Evolutionary conservation across 306 rosid genomes (phyloP).

Genomic region (Dicorynia guianensis): DNA sequence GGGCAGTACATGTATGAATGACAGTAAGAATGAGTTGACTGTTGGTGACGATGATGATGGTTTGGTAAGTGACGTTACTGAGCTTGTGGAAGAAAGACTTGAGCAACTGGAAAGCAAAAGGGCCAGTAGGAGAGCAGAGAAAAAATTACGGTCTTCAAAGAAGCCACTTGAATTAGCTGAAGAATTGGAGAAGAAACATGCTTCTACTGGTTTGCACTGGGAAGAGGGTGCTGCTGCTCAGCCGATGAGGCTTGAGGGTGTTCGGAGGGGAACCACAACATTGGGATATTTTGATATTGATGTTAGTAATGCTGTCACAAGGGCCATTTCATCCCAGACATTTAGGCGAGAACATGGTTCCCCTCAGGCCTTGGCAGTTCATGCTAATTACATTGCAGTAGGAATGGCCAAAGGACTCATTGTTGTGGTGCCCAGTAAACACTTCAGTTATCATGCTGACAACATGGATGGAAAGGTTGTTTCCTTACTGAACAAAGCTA

Average conservation of each 20-base stretch:
- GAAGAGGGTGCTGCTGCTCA: constrained; percentile 99
- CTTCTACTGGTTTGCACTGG: constrained; percentile 89
- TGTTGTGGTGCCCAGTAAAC: constrained; percentile 78
- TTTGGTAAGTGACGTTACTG: constrained; percentile 53
- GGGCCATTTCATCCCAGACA: constrained; percentile 68
- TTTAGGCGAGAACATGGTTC: constrained; percentile 93
- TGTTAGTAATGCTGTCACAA: constrained; percentile 70
- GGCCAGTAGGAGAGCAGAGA: constrained; percentile 55
- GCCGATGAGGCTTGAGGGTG: constrained; percentile 97
- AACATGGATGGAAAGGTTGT: constrained; percentile 84
- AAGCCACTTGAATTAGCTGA: constrained; percentile 89
- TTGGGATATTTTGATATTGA: constrained; percentile 83
- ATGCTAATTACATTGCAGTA: constrained; percentile 80
- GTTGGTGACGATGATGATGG: constrained; percentile 46
- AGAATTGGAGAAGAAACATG: constrained; percentile 87
- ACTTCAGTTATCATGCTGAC: constrained; percentile 78
- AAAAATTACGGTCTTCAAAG: constrained; percentile 44
- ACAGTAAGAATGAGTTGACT: constrained; percentile 44
- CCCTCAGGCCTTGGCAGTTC: constrained; percentile 83
- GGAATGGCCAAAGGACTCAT: constrained; percentile 92
- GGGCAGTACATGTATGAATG: constrained; percentile 30
- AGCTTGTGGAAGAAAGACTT: constrained; percentile 73
- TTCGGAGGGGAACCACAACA: constrained; percentile 78
- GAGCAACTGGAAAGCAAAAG: constrained; percentile 65
- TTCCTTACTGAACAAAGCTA: constrained; percentile 8